Base-by-base conservation (phyloP, 306 rosid genomes). In the Hippophae gyantsensis region DNA sequence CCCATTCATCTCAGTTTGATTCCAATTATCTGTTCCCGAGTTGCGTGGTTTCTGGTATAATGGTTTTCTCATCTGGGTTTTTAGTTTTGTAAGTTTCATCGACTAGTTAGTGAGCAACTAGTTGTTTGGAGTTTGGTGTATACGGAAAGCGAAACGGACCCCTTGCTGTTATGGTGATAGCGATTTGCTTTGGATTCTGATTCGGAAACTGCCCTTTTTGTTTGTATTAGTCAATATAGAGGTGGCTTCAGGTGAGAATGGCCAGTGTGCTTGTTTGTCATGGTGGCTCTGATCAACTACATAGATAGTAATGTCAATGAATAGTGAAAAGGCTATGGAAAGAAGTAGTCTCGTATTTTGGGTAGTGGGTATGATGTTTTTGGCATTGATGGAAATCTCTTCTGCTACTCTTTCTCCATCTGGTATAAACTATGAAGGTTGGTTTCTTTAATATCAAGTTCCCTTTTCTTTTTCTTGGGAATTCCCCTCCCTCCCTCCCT, bases 351-450 rank as follows among this genome's bases (percentile, higher is more conserved):
- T 56, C 47, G 52, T 78, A 52, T 68, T 74, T 57, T 87, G 79
- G 82, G 70, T 67, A 69, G 65, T 76, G 74, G 67, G 78, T 79
- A 57, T 78, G 18, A 54, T 84, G 44, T 74, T 84, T 84, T 78
- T 80, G 65, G 69, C 81, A 57, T 58, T 77, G 66, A 45, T 75
- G 57, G 77, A 77, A 48, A 48, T 77, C 77, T 74, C 94, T 77
- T 82, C 80, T 70, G 97, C 95, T 61, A 78, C 90, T 50, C 85
- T 93, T 61, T 93, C 99, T 68, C 99, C 99, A 66, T 73, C 95
- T 74, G 99, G 99, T 67, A 81, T 93, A 47, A 93, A 93, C 75
- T 93, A 72, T 55, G 99, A 93, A 93, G 99, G 99, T 93, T 60
- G 61, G 65, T 74, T 64, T 72, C 57, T 45, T 38, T 50, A 32